Percentiles rank a stretch among this genome's conserved stretches.
Evolutionary conservation across 2,329 filamentous ascomycete genomes (phyloP).

Genomic region (Aspergillus sp.): DNA sequence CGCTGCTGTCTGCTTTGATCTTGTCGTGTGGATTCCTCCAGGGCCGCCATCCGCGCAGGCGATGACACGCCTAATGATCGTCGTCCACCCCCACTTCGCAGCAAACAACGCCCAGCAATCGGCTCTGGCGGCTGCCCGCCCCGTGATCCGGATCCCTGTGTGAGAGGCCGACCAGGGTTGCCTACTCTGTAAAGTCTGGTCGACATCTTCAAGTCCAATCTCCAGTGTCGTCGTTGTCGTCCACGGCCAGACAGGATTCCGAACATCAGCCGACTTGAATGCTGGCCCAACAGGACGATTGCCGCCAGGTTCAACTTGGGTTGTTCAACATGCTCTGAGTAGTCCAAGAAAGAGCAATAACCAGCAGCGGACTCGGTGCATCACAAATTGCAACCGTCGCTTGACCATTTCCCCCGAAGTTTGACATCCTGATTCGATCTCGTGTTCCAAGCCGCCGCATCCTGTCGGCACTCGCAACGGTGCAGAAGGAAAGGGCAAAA

Average conservation of each 20-base stretch:
- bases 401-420: not conserved
- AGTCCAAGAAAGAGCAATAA: not conserved
- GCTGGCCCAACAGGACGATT: not conserved
- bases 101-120: not conserved
- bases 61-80: constrained; percentile 10
- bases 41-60: not conserved
- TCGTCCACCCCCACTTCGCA: not conserved
- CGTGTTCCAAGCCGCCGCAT: not conserved
- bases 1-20: not conserved
- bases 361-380: not conserved
- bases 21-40: not conserved
- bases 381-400: not conserved
- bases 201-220: not conserved
- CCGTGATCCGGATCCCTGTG: not conserved
- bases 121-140: not conserved
- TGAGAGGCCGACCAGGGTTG: not conserved
- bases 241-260: not conserved
- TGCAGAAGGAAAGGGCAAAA: not conserved
- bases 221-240: not conserved
- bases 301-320: not conserved
- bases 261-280: not conserved
- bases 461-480: not conserved
- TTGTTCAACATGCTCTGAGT: not conserved
- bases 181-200: not conserved
- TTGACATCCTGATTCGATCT: not conserved